Evolutionary conservation across 1,284 basidiomycete species (phyloP), one percentile per base, ranked within the genome.

Genomic region (Ustilago shanxiensis): DNA sequence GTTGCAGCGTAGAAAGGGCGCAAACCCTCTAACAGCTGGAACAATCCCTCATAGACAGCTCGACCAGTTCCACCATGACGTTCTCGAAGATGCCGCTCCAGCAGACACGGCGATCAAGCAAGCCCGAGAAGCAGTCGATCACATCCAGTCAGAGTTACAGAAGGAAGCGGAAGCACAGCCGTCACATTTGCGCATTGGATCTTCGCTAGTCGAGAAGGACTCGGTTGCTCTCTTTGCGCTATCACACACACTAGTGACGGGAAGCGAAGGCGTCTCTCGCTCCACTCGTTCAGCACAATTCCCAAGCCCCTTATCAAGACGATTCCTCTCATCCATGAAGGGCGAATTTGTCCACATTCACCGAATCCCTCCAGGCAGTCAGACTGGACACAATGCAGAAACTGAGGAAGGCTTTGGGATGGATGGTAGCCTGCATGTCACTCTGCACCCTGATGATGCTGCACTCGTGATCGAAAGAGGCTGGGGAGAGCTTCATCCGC

Each of bases 341-440:
- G 66, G 66, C 51, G 79, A 81, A n/a, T 73, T 78, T 20, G 60
- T 60, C 20, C 79, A 81, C 60, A 16, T 81, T 18, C 80, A 82
- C 58, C 51, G 59, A 20, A 41, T 9, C 20, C 4, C 53, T 28
- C 1, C 50, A 4, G 20, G n/a, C 14, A 9, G 7, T 22, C 18
- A 31, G 10, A 29, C 41, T 24, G 41, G 33, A n/a, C 26, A 29
- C n/a, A 16, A 26, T 33, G 6, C 11, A 11, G 33, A 18, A 26
- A 20, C 31, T 14, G 35, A 16, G 6, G n/a, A 44, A 44, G 47
- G 26, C 8, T 49, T 49, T 13, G 26, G 16, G 5, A 26, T 59
- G 16, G 80, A 82, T 47, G 77, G 77, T 3, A 73, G 69, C 14
- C 41, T 82, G 45, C 80, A 82, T 47, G 33, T 72, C 22, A 71